A percentile compares a stretch with the other conserved stretches of the same genome.
These are phyloP conservation scores for Eucalyptus curtisii DNA, from an alignment of 345 rosid genomes.

Conservation along the genomic window DNA sequence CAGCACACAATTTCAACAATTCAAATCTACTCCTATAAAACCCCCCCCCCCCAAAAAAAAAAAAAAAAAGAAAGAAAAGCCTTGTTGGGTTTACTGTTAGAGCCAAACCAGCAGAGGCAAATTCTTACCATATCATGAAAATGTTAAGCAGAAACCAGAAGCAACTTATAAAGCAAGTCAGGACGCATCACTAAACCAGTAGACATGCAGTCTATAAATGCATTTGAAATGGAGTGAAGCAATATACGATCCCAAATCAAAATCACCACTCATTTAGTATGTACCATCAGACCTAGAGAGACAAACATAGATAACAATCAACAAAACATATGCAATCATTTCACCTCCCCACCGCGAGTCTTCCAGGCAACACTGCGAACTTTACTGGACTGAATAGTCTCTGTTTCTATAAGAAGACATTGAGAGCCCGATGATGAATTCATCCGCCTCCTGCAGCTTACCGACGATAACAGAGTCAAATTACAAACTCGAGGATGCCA, in stretches of 20 bases:
- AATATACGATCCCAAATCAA: background rate
- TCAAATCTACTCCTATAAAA: background rate
- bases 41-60: accelerated
- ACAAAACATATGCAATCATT: background rate
- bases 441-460: constrained; percentile 55
- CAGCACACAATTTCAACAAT: background rate
- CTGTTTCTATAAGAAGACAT: constrained; percentile 59
- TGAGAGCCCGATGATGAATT: constrained; percentile 68
- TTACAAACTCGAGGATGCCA: accelerated
- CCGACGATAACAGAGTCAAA: accelerated
- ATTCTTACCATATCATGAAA: background rate
- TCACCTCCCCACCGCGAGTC: constrained; percentile 67
- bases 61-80: background rate
- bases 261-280: background rate
- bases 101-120: background rate
- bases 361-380: constrained; percentile 65
- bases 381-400: constrained; percentile 68
- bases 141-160: background rate
- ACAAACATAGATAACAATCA: background rate
- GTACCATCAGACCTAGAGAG: background rate
- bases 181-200: background rate
- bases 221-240: background rate
- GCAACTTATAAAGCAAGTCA: background rate
- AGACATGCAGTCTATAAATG: background rate
- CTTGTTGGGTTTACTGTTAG: background rate